Conservation (phyloP, 2,329 filamentous ascomycete genomes). For the Pseudogymnoascus destructans region DNA sequence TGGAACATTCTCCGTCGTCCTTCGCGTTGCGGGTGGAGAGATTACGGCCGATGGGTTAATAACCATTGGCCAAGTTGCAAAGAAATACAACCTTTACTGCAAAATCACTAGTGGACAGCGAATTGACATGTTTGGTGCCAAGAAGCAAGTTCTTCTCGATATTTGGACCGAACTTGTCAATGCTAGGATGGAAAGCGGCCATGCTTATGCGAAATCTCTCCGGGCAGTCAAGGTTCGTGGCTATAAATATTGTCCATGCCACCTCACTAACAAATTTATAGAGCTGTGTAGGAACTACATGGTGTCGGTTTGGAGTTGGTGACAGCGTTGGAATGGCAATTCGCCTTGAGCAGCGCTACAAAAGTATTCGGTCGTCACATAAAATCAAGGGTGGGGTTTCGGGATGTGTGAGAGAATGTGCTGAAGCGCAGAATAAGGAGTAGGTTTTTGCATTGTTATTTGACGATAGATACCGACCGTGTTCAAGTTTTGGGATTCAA, state of each 20-base stretch:
- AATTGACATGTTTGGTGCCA: slow-evolving; percentile 86
- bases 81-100: slow-evolving; percentile 72
- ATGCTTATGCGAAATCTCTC: slow-evolving; percentile 81
- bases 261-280: neutral
- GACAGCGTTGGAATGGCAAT: slow-evolving; percentile 89
- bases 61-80: slow-evolving; percentile 69
- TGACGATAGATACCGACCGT: slow-evolving; percentile 11
- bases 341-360: slow-evolving; percentile 77
- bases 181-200: slow-evolving; percentile 79
- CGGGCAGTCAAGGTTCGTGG: slow-evolving; percentile 57
- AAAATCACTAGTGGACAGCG: slow-evolving; percentile 89
- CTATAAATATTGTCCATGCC: neutral
- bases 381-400: slow-evolving; percentile 87
- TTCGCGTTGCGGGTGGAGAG: slow-evolving; percentile 70
- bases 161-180: slow-evolving; percentile 75
- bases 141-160: slow-evolving; percentile 68
- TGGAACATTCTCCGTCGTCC: slow-evolving; percentile 80
- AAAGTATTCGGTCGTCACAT: slow-evolving; percentile 77
- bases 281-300: slow-evolving; percentile 80
- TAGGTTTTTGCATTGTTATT: slow-evolving; percentile 28
- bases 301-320: slow-evolving; percentile 80
- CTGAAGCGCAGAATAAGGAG: slow-evolving; percentile 88
- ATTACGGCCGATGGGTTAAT: slow-evolving; percentile 80
- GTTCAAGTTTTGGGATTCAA: slow-evolving; percentile 74
- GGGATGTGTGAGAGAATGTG: slow-evolving; percentile 84